A percentile compares a stretch with the other conserved stretches of the same genome.
phyloP scores from a whole-genome alignment of 169 alveolate genomes.

The Plasmodium billcollinsi region DNA sequence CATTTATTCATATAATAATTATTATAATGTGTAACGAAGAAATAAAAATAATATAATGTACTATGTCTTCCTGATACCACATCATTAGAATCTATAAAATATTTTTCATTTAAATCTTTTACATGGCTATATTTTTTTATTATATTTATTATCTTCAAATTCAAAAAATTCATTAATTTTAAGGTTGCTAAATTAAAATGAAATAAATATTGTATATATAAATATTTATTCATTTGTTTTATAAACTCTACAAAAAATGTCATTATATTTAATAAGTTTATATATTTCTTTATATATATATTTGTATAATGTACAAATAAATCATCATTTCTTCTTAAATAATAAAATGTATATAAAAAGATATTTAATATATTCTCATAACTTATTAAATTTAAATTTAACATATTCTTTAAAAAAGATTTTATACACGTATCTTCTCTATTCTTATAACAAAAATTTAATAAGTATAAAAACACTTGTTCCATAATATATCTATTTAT shows the following conservation, averaged over 20 bases:
- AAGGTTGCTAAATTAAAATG: slow-evolving; percentile 12
- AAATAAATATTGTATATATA: slow-evolving; percentile 20
- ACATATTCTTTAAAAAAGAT: slow-evolving; percentile 18
- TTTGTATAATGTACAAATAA: slow-evolving; percentile 27
- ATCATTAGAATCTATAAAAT: slow-evolving; percentile 12
- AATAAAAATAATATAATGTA: slow-evolving; percentile 38
- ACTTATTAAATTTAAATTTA: slow-evolving; percentile 41
- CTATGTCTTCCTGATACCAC: slow-evolving; percentile 27
- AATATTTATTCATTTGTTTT: slow-evolving; percentile 6
- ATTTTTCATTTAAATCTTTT: slow-evolving; percentile 21
- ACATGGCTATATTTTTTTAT: slow-evolving; percentile 25
- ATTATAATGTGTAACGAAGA: slow-evolving; percentile 49
- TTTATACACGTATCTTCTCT: slow-evolving; percentile 7
- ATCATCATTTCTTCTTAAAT: slow-evolving; percentile 5
- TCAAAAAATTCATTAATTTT: slow-evolving; percentile 15
- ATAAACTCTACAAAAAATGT: slow-evolving; percentile 46
- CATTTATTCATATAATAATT: slow-evolving; percentile 41
- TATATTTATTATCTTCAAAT: not conserved
- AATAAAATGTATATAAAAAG: slow-evolving; percentile 40
- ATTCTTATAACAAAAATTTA: slow-evolving; percentile 48
- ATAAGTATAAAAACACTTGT: slow-evolving; percentile 15
- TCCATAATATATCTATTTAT: slow-evolving; percentile 40
- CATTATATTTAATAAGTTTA: slow-evolving; percentile 48
- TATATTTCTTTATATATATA: slow-evolving; percentile 23
- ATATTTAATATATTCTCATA: slow-evolving; percentile 32